Base-by-base conservation (phyloP, 306 rosid species). In the Glycine latifolia region DNA sequence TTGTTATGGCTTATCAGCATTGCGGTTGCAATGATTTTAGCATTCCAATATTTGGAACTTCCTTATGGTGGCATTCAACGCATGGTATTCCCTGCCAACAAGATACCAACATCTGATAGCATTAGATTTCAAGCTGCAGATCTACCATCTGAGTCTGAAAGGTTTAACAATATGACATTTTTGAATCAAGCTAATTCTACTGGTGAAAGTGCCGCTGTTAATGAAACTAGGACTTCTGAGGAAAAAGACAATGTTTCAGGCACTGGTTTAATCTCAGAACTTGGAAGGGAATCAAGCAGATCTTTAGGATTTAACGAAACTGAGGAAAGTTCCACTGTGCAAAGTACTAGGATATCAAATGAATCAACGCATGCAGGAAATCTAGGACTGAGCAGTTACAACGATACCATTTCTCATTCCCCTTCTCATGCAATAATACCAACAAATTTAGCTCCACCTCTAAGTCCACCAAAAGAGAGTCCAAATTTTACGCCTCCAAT, bases 21-120 rank as follows among this genome's bases (percentile, higher is more conserved):
- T 88, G 47, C 85, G 85, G 93, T 94, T 89, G 88, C 87, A 33
- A 72, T 79, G 71, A 60, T 94, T 80, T 74, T 90, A 7, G 85
- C 74, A 4, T 80, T 91, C 46, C 92, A 86, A 55, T 89, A 71
- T 85, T 68, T 89, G 20, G 90, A 90, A 48, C 85, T 87, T 69
- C 91, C 97, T 11, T 84, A 84, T 39, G 84, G 84, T 71, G 76
- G 59, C 16, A 67, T 26, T 26, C 31, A 26, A 26, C 31, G 31
- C 31, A 26, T 90, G 65, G 75, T 81, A 50, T 78, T 80, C 80
- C 68, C 88, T 33, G 44, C 77, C 14, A 65, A 31, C 65, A 87
- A 83, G 63, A 80, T 67, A 70, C 74, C 85, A 3, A 2, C 59
- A 60, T 76, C 31, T 26, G 31, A 26, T 26, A 26, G 31, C 31